A percentile compares a stretch with the other conserved stretches of the same genome.
Evolutionary conservation across 1,284 basidiomycete genomes (phyloP).

Genomic region (Cutaneotrichosporon curvatum): DNA sequence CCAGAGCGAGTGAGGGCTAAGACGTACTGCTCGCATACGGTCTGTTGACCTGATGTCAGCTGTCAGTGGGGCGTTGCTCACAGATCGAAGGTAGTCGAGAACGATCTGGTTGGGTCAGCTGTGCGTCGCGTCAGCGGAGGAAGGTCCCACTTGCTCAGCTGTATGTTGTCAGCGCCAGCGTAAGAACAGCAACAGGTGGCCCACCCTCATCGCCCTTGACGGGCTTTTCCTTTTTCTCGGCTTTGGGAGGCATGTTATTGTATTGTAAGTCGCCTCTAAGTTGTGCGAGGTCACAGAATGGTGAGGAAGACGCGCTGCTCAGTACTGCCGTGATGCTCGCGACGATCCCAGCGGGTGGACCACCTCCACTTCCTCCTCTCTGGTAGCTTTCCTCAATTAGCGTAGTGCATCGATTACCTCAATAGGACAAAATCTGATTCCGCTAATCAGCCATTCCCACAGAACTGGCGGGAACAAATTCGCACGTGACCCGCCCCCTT

Average conservation of each 20-base stretch:
- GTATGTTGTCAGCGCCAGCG: constrained; percentile 1
- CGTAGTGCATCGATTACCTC: too few relatives aligned
- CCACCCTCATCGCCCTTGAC: constrained; percentile 45
- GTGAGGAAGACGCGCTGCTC: too few relatives aligned
- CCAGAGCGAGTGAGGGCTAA: not conserved
- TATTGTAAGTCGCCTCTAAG: not conserved
- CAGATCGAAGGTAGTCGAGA: constrained; percentile 38
- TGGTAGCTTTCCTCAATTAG: too few relatives aligned
- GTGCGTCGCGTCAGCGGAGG: too few relatives aligned
- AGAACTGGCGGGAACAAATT: too few relatives aligned
- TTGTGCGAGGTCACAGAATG: not conserved
- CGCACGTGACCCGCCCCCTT: too few relatives aligned
- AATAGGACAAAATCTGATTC: too few relatives aligned
- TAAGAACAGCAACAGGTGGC: constrained; percentile 10
- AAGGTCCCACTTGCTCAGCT: constrained; percentile 40
- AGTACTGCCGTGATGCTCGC: too few relatives aligned
- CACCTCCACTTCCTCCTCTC: too few relatives aligned
- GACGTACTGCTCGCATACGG: constrained; percentile 40
- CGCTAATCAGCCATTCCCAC: too few relatives aligned
- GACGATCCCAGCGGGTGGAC: too few relatives aligned
- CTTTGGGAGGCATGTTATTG: constrained; percentile 53
- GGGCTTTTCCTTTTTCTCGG: constrained; percentile 65
- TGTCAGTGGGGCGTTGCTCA: constrained; percentile 11
- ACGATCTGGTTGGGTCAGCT: constrained; percentile 29
- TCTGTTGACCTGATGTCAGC: constrained; percentile 29